Evolutionary conservation across 106 monocot species (phyloP).

Genomic region (Amphibolis antarctica): DNA sequence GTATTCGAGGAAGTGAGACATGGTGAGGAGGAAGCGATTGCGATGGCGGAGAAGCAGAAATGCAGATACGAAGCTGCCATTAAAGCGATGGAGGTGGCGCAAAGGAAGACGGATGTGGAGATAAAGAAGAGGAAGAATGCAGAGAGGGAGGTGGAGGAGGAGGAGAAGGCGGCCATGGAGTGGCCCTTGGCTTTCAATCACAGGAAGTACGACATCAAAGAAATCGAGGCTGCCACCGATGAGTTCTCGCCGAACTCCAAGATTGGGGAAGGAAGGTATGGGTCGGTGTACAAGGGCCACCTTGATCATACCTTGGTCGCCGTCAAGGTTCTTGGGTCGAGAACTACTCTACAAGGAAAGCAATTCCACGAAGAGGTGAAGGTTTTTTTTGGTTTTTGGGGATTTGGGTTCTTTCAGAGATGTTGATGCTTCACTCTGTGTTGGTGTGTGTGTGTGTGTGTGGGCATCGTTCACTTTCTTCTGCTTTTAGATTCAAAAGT

Average conservation of each 20-base stretch:
- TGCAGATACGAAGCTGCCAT: constrained; percentile 46
- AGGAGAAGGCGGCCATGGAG: constrained; percentile 36
- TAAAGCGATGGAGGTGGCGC: constrained; percentile 42
- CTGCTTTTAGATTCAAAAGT: too few species aligned
- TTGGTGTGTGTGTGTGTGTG: too few species aligned
- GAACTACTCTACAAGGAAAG: too few species aligned
- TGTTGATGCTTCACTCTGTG: too few species aligned
- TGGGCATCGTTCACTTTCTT: too few species aligned
- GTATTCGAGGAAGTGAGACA: constrained; percentile 47
- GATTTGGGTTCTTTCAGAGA: too few species aligned
- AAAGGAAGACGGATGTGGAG: constrained; percentile 45
- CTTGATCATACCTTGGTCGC: constrained; percentile 79
- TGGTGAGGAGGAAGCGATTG: constrained; percentile 44
- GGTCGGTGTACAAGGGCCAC: constrained; percentile 58
- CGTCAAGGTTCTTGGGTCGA: too few species aligned
- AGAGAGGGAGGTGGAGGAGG: constrained; percentile 45
- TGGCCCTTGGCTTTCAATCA: constrained; percentile 34
- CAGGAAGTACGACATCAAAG: constrained; percentile 64
- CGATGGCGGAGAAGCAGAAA: constrained; percentile 55
- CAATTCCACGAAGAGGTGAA: too few species aligned
- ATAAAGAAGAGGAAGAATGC: constrained; percentile 33
- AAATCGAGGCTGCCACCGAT: constrained; percentile 55
- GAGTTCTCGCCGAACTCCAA: constrained; percentile 40
- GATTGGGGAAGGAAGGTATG: constrained; percentile 90
- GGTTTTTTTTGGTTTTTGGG: too few species aligned